phyloP scores from a whole-genome alignment of 2,329 filamentous ascomycete genomes.

The Epichloe scottii region DNA sequence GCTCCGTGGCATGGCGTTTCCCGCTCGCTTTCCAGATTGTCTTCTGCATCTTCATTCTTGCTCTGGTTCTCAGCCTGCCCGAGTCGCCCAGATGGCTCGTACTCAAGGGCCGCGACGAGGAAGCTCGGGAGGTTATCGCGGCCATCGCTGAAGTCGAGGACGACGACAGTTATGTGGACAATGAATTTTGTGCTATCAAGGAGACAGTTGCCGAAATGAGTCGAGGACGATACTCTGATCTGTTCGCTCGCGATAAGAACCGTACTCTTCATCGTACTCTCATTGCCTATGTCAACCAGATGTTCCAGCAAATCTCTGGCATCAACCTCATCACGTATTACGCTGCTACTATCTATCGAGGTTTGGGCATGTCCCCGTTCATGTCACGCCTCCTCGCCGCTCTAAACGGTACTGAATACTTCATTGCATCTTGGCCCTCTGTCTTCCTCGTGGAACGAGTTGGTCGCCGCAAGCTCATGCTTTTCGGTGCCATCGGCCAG shows the following conservation, averaged over 20 bases:
- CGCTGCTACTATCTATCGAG: constrained; percentile 44
- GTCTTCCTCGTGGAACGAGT: constrained; percentile 53
- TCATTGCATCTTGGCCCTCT: constrained; percentile 51
- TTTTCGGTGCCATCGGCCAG: constrained; percentile 53
- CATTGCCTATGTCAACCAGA: constrained; percentile 48
- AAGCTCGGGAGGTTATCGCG: constrained; percentile 33
- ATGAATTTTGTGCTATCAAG: constrained; percentile 47
- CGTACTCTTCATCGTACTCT: constrained; percentile 45
- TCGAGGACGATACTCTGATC: constrained; percentile 44
- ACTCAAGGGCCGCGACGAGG: constrained; percentile 31
- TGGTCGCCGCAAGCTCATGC: constrained; percentile 58
- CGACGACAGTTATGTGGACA: constrained; percentile 44
- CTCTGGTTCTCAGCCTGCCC: constrained; percentile 38
- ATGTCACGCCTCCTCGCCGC: constrained; percentile 44
- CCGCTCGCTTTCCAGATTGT: constrained; percentile 42
- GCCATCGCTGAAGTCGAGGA: constrained; percentile 41
- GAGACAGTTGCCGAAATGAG: constrained; percentile 58
- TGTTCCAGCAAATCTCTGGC: constrained; percentile 53
- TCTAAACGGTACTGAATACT: constrained; percentile 32
- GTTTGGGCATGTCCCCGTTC: constrained; percentile 39
- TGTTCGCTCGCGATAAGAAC: constrained; percentile 46
- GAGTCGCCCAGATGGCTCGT: constrained; percentile 40
- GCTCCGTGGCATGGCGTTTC: constrained; percentile 39
- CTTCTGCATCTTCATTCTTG: constrained; percentile 46
- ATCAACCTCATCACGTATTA: constrained; percentile 54